Evolutionary conservation across 108 stramenopile species (phyloP), one percentile per base, ranked within the genome.

Genomic region (Nitzschia sp.): DNA sequence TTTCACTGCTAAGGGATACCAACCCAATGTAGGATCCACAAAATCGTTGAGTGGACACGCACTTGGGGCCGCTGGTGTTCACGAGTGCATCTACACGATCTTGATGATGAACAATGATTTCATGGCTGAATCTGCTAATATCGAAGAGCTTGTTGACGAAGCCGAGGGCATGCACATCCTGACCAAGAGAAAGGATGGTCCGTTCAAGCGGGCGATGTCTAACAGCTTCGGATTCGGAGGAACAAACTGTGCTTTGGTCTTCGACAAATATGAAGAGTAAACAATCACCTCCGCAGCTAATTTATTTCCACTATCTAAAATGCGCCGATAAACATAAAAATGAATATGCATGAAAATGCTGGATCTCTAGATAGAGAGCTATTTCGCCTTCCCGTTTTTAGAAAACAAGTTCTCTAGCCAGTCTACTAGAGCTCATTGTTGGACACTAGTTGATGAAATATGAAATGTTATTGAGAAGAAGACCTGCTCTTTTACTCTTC

Each of bases 161-260:
- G 91, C 94, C 36, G 94, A 97, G 76, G 95, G 95, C 19, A 90
- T 96, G 95, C 88, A 83, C 71, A 96, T 96, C 56, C 84, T 96
- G 21, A 90, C 87, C 25, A 64, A 85, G 65, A 76, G 90, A 80
- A 90, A 96, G 70, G 95, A 96, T n/a, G 95, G 95, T n/a, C 58
- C 79, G 15, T 92, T 96, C 84, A 83, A 69, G 53, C 83, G 95
- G 59, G 92, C 90, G 58, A 96, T 99, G 93, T 96, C 93, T 58
- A 99, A 99, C 80, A 97, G 96, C 66, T 99, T 99, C 75, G 99
- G 99, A 66, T 99, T 99, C 56, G 99, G 99, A 36, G 99, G 99
- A 66, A 97, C 96, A 25, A 99, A 99, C 85, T 96, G 97, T 50
- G 96, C 97, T 2, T 76, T 99, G 26, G 73, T 98, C 55, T 99